Percentiles rank a stretch among this genome's conserved stretches.
These are phyloP conservation scores for Curvularia verruculosa DNA, from an alignment of 2,329 filamentous ascomycete genomes.

Conservation along the genomic window DNA sequence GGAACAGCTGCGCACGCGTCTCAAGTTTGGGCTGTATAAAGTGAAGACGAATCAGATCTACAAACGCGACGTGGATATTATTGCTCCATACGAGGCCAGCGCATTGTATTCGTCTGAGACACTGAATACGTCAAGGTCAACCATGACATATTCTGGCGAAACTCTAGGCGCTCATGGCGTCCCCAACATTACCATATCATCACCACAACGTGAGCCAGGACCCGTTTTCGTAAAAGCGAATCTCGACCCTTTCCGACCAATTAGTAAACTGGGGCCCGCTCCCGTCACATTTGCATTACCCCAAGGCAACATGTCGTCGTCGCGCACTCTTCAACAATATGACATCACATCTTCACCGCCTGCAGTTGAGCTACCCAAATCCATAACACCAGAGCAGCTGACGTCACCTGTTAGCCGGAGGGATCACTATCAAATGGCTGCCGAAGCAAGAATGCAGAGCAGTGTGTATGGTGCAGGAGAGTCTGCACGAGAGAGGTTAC, in stretches of 20 bases:
- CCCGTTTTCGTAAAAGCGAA: slow-evolving; percentile 39
- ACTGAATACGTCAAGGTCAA: slow-evolving; percentile 27
- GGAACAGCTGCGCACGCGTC: slow-evolving; percentile 69
- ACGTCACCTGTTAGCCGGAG: slow-evolving; percentile 25
- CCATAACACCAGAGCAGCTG: slow-evolving; percentile 29
- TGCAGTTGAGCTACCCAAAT: slow-evolving; percentile 19
- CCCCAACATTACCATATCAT: slow-evolving; percentile 41
- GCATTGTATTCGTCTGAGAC: slow-evolving; percentile 24
- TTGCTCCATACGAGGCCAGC: slow-evolving; percentile 38
- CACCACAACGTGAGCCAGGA: slow-evolving; percentile 28
- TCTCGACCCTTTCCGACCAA: slow-evolving; percentile 40
- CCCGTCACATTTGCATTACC: slow-evolving; percentile 48
- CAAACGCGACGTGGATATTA: slow-evolving; percentile 66
- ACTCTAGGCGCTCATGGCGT: slow-evolving; percentile 21
- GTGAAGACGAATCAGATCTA: slow-evolving; percentile 73
- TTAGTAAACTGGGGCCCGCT: slow-evolving; percentile 43
- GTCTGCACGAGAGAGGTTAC: slow-evolving; percentile 29
- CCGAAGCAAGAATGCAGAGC: slow-evolving; percentile 19
- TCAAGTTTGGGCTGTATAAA: slow-evolving; percentile 76
- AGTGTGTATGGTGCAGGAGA: slow-evolving; percentile 25
- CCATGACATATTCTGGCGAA: slow-evolving; percentile 27
- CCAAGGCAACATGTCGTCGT: slow-evolving; percentile 39
- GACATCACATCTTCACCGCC: slow-evolving; percentile 41
- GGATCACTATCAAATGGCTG: slow-evolving; percentile 20
- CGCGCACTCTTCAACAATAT: slow-evolving; percentile 43